Evolutionary conservation across 2,329 filamentous ascomycete genomes (phyloP).

Genomic region (Orbilia oligospora): DNA sequence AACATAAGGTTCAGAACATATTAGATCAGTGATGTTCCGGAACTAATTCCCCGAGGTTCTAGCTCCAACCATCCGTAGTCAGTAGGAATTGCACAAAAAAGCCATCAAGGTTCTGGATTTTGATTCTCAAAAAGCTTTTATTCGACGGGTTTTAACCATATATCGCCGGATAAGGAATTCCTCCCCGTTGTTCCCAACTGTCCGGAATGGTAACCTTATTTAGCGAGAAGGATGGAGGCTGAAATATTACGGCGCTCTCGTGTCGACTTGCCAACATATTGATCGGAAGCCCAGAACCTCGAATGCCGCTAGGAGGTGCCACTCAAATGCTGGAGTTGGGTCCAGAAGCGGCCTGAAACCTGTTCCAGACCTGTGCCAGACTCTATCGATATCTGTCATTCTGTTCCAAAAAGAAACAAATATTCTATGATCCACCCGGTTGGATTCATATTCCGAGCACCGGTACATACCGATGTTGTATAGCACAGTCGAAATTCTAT

Average conservation of each 20-base stretch:
- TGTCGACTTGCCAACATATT: conserved; percentile 12
- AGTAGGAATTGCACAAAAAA: background rate
- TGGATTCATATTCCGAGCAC: too few relatives aligned
- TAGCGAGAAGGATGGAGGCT: conserved; percentile 33
- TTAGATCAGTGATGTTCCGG: background rate
- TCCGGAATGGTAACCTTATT: conserved; percentile 33
- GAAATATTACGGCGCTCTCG: background rate
- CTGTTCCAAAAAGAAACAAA: background rate
- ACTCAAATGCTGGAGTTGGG: background rate
- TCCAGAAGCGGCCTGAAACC: conserved; percentile 10
- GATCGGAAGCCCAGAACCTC: background rate
- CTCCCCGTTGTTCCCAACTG: conserved; percentile 1
- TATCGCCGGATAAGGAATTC: conserved; percentile 40
- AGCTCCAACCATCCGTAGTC: background rate
- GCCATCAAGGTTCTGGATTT: conserved; percentile 31
- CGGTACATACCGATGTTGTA: too few relatives aligned
- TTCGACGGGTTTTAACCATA: background rate
- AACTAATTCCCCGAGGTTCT: conserved; percentile 7
- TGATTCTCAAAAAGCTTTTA: background rate
- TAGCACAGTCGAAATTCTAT: too few relatives aligned
- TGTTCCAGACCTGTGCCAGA: conserved; percentile 1
- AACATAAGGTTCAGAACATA: conserved; percentile 8
- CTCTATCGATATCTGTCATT: background rate
- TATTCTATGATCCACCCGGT: background rate
- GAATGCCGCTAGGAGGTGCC: background rate